These are phyloP conservation scores for Magnusiomyces fungicola DNA, from an alignment of 1,139 yeast genomes.

Conservation along the genomic window DNA sequence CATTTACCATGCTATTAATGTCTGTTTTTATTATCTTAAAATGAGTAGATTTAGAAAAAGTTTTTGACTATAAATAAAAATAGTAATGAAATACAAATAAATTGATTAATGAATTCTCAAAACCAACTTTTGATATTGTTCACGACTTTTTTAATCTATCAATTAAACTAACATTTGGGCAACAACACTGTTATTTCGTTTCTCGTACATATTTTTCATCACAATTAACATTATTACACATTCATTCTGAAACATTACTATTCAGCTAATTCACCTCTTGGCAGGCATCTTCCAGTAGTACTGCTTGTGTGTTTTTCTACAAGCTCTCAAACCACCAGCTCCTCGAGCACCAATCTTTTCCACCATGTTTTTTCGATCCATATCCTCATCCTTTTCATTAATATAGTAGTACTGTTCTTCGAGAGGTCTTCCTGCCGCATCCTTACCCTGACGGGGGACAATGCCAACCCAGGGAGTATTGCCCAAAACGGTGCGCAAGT, in stretches of 20 bases:
- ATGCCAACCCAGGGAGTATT: conserved; percentile 63
- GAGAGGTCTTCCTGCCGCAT: conserved; percentile 90
- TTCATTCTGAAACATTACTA: too few relatives aligned
- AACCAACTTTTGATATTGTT: too few relatives aligned
- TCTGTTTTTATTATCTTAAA: too few relatives aligned
- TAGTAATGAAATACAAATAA: too few relatives aligned
- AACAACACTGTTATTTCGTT: too few relatives aligned
- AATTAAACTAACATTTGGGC: too few relatives aligned
- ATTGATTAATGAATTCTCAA: too few relatives aligned
- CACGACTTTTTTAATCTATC: background rate
- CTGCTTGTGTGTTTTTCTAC: conserved; percentile 92
- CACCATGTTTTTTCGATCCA: conserved; percentile 60
- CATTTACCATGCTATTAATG: too few relatives aligned
- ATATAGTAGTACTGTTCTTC: conserved; percentile 91
- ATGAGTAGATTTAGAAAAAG: too few relatives aligned
- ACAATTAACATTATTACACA: too few relatives aligned
- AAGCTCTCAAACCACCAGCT: conserved; percentile 54
- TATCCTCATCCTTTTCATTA: conserved; percentile 72
- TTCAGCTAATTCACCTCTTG: conserved; percentile 1
- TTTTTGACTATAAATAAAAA: too few relatives aligned
- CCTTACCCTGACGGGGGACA: conserved; percentile 82
- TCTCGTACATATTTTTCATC: too few relatives aligned
- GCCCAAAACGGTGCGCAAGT: conserved; percentile 37
- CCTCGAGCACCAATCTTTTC: conserved; percentile 64
- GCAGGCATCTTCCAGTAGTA: conserved; percentile 24